Percentiles rank a stretch among this genome's conserved stretches.
These are phyloP conservation scores for Kodamaea kaohsiungensis DNA, from an alignment of 805 yeast species.

Conservation along the genomic window DNA sequence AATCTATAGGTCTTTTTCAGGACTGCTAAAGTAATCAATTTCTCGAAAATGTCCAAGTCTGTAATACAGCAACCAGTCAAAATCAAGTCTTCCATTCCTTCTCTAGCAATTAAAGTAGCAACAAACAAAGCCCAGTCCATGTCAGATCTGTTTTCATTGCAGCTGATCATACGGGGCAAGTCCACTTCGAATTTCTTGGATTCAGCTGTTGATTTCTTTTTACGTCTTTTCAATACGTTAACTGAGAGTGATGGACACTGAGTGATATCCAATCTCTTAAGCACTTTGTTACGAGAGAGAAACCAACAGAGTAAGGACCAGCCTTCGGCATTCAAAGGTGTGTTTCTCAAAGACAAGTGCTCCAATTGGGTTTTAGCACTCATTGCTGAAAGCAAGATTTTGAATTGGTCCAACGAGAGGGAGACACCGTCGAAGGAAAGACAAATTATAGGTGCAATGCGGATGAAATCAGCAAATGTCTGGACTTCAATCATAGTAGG, in stretches of 20 bases:
- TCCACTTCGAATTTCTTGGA: conserved; percentile 27
- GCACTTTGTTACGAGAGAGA: conserved; percentile 57
- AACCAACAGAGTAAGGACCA: conserved; percentile 84
- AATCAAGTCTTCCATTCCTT: conserved; percentile 77
- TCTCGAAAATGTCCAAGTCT: conserved; percentile 54
- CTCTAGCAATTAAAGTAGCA: conserved; percentile 65
- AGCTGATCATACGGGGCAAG: conserved; percentile 45
- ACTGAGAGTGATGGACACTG: conserved; percentile 57
- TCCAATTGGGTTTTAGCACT: conserved; percentile 64
- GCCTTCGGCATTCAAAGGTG: conserved; percentile 67
- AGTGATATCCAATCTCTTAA: conserved; percentile 67
- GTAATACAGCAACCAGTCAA: conserved; percentile 74
- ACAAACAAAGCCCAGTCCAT: conserved; percentile 83
- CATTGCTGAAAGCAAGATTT: conserved; percentile 69
- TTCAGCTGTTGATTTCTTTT: conserved; percentile 18
- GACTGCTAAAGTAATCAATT: conserved; percentile 58
- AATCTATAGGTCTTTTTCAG: conserved; percentile 56
- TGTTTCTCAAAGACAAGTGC: conserved; percentile 76
- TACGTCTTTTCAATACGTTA: conserved; percentile 43
- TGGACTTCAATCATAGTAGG: conserved; percentile 88
- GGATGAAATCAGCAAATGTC: conserved; percentile 83
- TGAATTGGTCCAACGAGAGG: conserved; percentile 73
- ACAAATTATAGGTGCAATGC: conserved; percentile 80
- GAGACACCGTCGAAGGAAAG: conserved; percentile 78
- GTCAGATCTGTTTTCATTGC: conserved; percentile 59